Evolutionary conservation across 140 eudicot species (phyloP).

Genomic region (Senecio squalidus): DNA sequence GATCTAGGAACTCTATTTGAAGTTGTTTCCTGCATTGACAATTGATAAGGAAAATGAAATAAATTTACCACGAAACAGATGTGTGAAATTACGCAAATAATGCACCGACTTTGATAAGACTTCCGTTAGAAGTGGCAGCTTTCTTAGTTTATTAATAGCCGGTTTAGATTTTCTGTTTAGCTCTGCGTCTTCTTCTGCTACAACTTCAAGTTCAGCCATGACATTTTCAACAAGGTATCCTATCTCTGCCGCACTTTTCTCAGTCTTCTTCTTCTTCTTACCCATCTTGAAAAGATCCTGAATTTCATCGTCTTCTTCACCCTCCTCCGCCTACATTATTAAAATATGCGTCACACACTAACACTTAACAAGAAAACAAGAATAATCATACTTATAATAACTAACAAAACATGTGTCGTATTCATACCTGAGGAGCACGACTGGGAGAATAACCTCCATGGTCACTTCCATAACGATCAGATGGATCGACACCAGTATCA

Average conservation of each 20-base stretch:
- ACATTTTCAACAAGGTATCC: constrained; percentile 79
- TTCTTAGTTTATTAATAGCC: constrained; percentile 84
- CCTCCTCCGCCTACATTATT: constrained; percentile 72
- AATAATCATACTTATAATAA: not conserved
- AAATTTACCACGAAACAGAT: not conserved
- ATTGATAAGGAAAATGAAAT: not conserved
- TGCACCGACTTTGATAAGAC: constrained; percentile 73
- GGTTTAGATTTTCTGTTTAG: constrained; percentile 65
- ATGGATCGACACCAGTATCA: constrained; percentile 85
- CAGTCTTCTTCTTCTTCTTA: constrained; percentile 79
- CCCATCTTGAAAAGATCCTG: constrained; percentile 66
- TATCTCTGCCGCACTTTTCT: constrained; percentile 85
- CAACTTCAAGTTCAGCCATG: constrained; percentile 93
- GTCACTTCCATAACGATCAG: constrained; percentile 69
- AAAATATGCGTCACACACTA: no score
- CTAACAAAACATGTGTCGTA: not conserved
- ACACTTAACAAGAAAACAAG: not conserved
- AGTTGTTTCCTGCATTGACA: constrained; percentile 72
- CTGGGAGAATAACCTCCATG: constrained; percentile 67
- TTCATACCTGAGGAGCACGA: constrained; percentile 67
- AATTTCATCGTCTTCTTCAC: constrained; percentile 89
- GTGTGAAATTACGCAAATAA: not conserved
- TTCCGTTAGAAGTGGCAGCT: constrained; percentile 79
- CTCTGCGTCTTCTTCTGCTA: constrained; percentile 88
- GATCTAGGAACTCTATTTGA: constrained; percentile 88